These are phyloP conservation scores for Pythium biforme DNA, from an alignment of 352 stramenopile species.

Conservation along the genomic window DNA sequence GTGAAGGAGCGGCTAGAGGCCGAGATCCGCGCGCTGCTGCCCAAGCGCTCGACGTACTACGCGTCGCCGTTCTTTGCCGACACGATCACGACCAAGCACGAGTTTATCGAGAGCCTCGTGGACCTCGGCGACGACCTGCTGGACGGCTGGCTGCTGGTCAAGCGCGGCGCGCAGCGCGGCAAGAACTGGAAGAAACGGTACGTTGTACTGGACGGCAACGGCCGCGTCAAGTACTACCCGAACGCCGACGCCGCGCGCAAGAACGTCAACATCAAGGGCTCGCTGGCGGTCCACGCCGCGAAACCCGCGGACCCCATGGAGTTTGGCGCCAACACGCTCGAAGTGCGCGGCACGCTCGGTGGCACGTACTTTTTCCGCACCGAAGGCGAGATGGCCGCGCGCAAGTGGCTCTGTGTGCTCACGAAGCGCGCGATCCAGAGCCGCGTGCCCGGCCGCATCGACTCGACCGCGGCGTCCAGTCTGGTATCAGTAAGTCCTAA, in stretches of 20 bases:
- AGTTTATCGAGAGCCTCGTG: conserved; percentile 69
- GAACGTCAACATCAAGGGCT: conserved; percentile 79
- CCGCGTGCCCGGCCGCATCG: conserved; percentile 61
- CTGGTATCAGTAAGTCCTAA: background rate
- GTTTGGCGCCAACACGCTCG: conserved; percentile 73
- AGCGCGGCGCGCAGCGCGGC: conserved; percentile 64
- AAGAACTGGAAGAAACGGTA: conserved; percentile 87
- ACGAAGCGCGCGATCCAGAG: conserved; percentile 81
- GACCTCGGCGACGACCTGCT: conserved; percentile 66
- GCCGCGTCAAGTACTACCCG: conserved; percentile 75
- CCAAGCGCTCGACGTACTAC: conserved; percentile 71
- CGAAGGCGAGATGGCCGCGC: conserved; percentile 72
- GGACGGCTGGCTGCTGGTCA: conserved; percentile 79
- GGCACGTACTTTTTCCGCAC: conserved; percentile 82
- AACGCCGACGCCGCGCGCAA: conserved; percentile 75
- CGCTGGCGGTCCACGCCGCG: conserved; percentile 70
- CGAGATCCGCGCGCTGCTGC: conserved; percentile 57
- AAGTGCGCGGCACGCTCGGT: conserved; percentile 69
- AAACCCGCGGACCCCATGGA: conserved; percentile 71
- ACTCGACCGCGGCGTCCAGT: conserved; percentile 38
- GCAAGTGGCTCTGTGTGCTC: conserved; percentile 79
- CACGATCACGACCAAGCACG: conserved; percentile 66
- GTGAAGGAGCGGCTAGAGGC: conserved; percentile 64
- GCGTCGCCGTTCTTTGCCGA: conserved; percentile 77
- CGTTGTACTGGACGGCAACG: conserved; percentile 71